Evolutionary conservation across 2,329 filamentous ascomycete genomes (phyloP).

Genomic region (Colletotrichum sp.): DNA sequence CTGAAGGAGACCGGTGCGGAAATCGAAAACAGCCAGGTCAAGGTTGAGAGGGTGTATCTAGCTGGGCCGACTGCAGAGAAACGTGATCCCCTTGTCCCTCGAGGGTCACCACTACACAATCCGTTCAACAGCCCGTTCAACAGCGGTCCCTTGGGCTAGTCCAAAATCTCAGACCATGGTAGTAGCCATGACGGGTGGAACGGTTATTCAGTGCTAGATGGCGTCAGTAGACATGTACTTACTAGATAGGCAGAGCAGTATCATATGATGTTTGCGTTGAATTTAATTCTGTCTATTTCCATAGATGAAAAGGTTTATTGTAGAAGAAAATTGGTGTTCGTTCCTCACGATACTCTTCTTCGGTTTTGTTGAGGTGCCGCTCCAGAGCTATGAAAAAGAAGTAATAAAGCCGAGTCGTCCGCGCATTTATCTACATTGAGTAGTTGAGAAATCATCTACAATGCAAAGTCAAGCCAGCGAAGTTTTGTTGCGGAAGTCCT

Average conservation of each 20-base stretch:
- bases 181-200: neutral
- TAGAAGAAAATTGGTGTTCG: accelerated
- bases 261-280: neutral
- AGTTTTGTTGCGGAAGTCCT: accelerated
- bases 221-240: accelerated
- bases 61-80: neutral
- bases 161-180: neutral
- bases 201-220: neutral
- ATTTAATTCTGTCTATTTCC: accelerated
- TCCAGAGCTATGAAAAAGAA: neutral
- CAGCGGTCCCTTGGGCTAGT: neutral
- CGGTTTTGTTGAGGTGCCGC: neutral
- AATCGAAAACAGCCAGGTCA: neutral
- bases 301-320: neutral
- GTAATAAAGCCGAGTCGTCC: accelerated
- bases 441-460: neutral
- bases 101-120: accelerated
- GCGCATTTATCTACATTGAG: neutral
- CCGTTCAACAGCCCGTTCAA: neutral
- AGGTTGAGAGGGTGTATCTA: neutral
- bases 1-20: neutral
- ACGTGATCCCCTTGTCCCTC: neutral
- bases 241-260: neutral
- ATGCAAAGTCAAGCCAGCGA: accelerated
- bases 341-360: accelerated